Conservation (phyloP, 371 early-diverging fungal species). For the Apophysomyces elegans region DNA sequence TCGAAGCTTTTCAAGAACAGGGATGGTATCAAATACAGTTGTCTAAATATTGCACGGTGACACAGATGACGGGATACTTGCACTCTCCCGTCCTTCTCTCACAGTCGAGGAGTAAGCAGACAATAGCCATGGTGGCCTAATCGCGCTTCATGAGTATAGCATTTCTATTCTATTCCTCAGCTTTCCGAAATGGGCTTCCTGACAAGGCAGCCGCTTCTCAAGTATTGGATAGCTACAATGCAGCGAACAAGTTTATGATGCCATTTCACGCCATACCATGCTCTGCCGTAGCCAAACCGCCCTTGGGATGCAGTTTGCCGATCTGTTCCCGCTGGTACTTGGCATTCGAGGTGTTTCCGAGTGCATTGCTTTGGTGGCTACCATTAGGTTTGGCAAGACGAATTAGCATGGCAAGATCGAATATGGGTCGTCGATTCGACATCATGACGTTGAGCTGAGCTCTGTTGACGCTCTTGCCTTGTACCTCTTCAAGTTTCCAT, state of each 20-base stretch:
- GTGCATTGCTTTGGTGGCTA: conserved; percentile 4
- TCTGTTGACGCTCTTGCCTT: not conserved
- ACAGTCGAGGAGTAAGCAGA: too few species aligned
- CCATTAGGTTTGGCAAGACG: conserved; percentile 10
- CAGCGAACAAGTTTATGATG: not conserved
- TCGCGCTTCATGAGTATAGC: too few species aligned
- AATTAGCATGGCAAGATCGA: conserved; percentile 15
- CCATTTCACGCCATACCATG: conserved; percentile 16
- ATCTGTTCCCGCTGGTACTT: not conserved
- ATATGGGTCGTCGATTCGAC: conserved; percentile 9
- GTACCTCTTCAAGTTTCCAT: conserved; percentile 5
- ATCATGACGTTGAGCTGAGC: not conserved
- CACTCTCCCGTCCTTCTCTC: too few species aligned
- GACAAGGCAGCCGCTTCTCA: too few species aligned
- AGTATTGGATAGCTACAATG: too few species aligned
- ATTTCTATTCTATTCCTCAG: too few species aligned
- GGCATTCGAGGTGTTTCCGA: not conserved
- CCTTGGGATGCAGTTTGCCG: conserved; percentile 8
- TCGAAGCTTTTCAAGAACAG: too few species aligned
- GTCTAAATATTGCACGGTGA: too few species aligned
- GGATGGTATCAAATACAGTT: too few species aligned
- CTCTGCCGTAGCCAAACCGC: conserved; percentile 12
- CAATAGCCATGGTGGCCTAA: too few species aligned
- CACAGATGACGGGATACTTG: too few species aligned
- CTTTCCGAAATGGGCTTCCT: too few species aligned